phyloP scores from a whole-genome alignment of 2,329 filamentous ascomycete species.

The Fusarium tricinctum region DNA sequence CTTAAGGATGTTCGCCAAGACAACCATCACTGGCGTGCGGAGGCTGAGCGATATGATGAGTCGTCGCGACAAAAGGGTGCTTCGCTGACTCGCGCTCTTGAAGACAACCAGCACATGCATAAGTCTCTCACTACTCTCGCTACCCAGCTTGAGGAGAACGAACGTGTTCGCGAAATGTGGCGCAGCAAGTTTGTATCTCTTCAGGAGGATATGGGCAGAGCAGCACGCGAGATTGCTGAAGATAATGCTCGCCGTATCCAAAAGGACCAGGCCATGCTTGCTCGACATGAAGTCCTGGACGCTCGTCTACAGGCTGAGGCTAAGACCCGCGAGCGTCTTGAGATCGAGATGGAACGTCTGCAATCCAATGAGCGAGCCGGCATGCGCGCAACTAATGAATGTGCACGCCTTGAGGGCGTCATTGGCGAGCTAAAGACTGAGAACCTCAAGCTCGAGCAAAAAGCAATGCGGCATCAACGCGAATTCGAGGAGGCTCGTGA shows the following conservation, averaged over 20 bases:
- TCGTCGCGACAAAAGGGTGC: slow-evolving; percentile 63
- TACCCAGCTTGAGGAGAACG: slow-evolving; percentile 86
- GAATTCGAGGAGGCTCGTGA: slow-evolving; percentile 89
- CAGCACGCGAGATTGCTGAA: slow-evolving; percentile 82
- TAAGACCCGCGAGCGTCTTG: slow-evolving; percentile 75
- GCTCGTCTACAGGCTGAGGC: slow-evolving; percentile 81
- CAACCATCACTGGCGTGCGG: slow-evolving; percentile 71
- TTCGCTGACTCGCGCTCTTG: slow-evolving; percentile 63
- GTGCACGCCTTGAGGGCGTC: slow-evolving; percentile 70
- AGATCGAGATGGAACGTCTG: slow-evolving; percentile 75
- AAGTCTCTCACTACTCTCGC: slow-evolving; percentile 80
- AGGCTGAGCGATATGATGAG: slow-evolving; percentile 72
- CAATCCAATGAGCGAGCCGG: slow-evolving; percentile 75
- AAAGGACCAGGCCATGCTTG: slow-evolving; percentile 83
- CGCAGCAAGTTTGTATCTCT: slow-evolving; percentile 86
- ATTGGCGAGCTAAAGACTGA: slow-evolving; percentile 73
- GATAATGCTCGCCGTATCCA: slow-evolving; percentile 85
- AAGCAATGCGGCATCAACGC: slow-evolving; percentile 77
- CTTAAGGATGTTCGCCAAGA: slow-evolving; percentile 69
- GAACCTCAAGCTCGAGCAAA: slow-evolving; percentile 79
- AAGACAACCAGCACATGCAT: slow-evolving; percentile 80
- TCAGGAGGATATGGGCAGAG: slow-evolving; percentile 87
- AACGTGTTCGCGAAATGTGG: slow-evolving; percentile 86
- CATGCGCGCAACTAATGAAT: slow-evolving; percentile 73
- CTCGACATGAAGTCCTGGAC: slow-evolving; percentile 84